These are phyloP conservation scores for Sarocladium kiliense DNA, from an alignment of 2,329 filamentous ascomycete genomes.

Conservation along the genomic window DNA sequence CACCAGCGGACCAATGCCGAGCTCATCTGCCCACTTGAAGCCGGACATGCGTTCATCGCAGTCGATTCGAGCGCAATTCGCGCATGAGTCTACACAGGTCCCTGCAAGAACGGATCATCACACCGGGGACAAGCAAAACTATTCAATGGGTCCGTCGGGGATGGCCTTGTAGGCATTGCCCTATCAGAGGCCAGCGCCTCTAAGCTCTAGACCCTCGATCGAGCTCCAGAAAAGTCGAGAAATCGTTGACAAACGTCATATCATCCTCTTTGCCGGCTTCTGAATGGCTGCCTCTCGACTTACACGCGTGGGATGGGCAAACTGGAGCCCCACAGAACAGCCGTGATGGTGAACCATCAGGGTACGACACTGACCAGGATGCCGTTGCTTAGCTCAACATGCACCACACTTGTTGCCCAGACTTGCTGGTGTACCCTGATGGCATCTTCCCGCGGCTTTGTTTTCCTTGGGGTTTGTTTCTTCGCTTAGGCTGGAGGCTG, in stretches of 20 bases:
- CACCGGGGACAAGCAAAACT: neutral
- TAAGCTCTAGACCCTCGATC: neutral
- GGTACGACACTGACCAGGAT: slow-evolving; percentile 1
- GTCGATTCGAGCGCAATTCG: neutral
- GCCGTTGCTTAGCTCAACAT: neutral
- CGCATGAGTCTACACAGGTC: neutral
- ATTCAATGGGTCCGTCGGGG: neutral
- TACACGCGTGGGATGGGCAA: neutral
- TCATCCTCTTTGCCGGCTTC: neutral
- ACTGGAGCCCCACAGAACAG: neutral
- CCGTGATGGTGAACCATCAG: neutral
- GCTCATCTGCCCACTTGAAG: neutral
- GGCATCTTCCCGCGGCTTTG: neutral
- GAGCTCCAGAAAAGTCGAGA: neutral
- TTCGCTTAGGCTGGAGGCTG: neutral
- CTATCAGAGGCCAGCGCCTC: neutral
- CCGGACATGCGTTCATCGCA: neutral
- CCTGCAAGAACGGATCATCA: neutral
- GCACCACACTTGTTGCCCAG: neutral
- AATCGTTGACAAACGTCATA: neutral
- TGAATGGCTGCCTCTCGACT: neutral
- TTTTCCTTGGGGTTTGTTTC: neutral
- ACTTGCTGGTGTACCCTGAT: neutral
- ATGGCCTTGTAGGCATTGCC: neutral
- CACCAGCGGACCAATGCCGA: neutral